A percentile compares a stretch with the other conserved stretches of the same genome.
These are phyloP conservation scores for Eremothecium coryli DNA, from an alignment of 1,139 yeast species.

Conservation along the genomic window DNA sequence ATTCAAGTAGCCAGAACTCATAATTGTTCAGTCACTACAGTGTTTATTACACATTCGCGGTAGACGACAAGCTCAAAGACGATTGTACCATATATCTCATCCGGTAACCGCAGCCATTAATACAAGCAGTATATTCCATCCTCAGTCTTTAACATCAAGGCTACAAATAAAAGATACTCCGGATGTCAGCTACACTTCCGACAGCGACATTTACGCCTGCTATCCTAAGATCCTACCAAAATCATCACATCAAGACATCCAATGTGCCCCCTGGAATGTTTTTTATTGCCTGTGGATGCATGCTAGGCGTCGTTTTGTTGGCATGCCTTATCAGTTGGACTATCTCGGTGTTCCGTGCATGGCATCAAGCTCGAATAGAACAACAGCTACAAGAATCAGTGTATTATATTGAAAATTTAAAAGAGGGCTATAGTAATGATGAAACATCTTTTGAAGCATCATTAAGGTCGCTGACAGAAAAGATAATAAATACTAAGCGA, in stretches of 20 bases:
- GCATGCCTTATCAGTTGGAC: slow-evolving; percentile 14
- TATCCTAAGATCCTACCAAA: slow-evolving; percentile 29
- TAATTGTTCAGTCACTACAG: too few relatives aligned
- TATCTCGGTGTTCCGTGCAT: slow-evolving; percentile 14
- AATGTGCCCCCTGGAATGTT: slow-evolving; percentile 57
- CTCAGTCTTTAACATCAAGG: neutral
- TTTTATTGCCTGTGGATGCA: slow-evolving; percentile 64
- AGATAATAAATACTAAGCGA: neutral
- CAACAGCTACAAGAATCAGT: neutral
- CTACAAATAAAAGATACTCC: neutral
- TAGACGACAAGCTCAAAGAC: too few relatives aligned
- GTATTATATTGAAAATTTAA: neutral
- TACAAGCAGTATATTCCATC: too few relatives aligned
- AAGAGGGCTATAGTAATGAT: neutral
- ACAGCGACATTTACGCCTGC: slow-evolving; percentile 7
- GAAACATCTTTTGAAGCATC: neutral
- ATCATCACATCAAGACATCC: slow-evolving; percentile 47
- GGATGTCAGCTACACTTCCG: too few relatives aligned
- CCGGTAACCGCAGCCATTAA: too few relatives aligned
- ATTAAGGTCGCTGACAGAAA: neutral
- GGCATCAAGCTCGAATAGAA: slow-evolving; percentile 22
- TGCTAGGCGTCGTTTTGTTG: slow-evolving; percentile 35
- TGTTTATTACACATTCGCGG: too few relatives aligned
- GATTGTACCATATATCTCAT: too few relatives aligned
- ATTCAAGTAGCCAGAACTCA: too few relatives aligned